Evolutionary conservation across 1,284 basidiomycete species (phyloP).

Genomic region (Earliella scabrosa): DNA sequence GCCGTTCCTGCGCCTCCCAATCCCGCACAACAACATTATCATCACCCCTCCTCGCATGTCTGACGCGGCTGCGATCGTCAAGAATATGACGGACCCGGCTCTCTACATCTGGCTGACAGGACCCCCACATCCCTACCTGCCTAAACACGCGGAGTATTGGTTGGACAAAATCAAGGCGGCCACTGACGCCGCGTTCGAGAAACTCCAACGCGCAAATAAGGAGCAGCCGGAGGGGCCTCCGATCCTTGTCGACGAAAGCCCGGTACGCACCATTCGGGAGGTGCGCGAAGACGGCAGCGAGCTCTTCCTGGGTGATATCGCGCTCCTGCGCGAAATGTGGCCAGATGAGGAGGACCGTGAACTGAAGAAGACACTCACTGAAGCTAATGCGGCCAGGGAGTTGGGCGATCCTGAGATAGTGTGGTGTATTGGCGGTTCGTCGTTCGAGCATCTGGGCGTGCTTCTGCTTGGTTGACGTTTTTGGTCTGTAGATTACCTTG

Average conservation of each 20-base stretch:
- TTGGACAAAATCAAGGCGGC: constrained; percentile 25
- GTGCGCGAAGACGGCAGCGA: constrained; percentile 52
- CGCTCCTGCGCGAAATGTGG: constrained; percentile 39
- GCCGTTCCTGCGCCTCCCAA: constrained; percentile 32
- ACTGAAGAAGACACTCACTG: constrained; percentile 36
- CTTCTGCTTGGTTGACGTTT: neutral
- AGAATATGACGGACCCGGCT: constrained; percentile 53
- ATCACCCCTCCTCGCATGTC: constrained; percentile 57
- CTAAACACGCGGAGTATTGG: constrained; percentile 45
- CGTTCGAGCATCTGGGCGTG: neutral
- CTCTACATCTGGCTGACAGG: constrained; percentile 49
- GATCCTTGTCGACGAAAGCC: constrained; percentile 42
- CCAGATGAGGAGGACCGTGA: constrained; percentile 38
- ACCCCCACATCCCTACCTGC: constrained; percentile 56
- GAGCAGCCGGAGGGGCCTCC: constrained; percentile 31
- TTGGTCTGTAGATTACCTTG: constrained; percentile 50
- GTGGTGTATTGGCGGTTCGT: constrained; percentile 58
- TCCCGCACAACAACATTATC: constrained; percentile 56
- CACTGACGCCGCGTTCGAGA: constrained; percentile 41
- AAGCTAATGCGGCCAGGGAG: constrained; percentile 42
- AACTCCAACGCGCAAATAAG: constrained; percentile 35
- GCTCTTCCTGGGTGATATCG: constrained; percentile 49
- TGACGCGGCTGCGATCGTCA: constrained; percentile 43
- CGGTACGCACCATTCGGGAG: constrained; percentile 51
- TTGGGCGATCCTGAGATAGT: constrained; percentile 52